These are phyloP conservation scores for Aspergillus transmontanensis DNA, from an alignment of 2,329 filamentous ascomycete species.

Conservation along the genomic window DNA sequence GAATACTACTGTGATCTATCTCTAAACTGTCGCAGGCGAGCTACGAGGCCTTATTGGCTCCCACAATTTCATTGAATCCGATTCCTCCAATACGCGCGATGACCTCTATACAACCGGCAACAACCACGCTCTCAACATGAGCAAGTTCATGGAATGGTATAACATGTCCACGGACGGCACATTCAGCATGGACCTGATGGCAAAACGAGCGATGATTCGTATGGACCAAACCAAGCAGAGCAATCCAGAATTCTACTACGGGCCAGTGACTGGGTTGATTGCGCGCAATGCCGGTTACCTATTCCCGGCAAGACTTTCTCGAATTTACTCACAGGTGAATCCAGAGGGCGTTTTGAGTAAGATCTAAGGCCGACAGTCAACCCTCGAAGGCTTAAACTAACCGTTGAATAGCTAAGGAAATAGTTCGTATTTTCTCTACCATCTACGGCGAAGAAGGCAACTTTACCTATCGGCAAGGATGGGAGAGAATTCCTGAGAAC, in stretches of 20 bases:
- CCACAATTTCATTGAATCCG: conserved; percentile 60
- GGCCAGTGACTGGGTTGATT: conserved; percentile 54
- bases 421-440: conserved; percentile 52
- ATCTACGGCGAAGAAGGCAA: conserved; percentile 47
- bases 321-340: conserved; percentile 49
- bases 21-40: conserved; percentile 31
- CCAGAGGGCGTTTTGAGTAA: conserved; percentile 42
- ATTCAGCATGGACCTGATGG: conserved; percentile 48
- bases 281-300: conserved; percentile 53
- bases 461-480: conserved; percentile 50
- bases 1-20: not conserved
- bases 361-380: conserved; percentile 12
- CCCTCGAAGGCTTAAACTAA: not conserved
- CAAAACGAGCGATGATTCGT: conserved; percentile 46
- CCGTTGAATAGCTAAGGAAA: conserved; percentile 37
- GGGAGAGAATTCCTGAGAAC: conserved; percentile 56
- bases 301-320: conserved; percentile 48
- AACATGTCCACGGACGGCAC: conserved; percentile 43
- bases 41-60: conserved; percentile 54
- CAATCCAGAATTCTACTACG: conserved; percentile 60
- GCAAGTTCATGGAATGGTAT: conserved; percentile 54
- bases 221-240: conserved; percentile 52
- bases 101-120: conserved; percentile 58
- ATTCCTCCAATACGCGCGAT: conserved; percentile 55
- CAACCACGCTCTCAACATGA: conserved; percentile 55